Percentiles rank a stretch among this genome's conserved stretches.
Conservation (phyloP, 2,329 filamentous ascomycete species). For the Diaporthe vaccinii region DNA sequence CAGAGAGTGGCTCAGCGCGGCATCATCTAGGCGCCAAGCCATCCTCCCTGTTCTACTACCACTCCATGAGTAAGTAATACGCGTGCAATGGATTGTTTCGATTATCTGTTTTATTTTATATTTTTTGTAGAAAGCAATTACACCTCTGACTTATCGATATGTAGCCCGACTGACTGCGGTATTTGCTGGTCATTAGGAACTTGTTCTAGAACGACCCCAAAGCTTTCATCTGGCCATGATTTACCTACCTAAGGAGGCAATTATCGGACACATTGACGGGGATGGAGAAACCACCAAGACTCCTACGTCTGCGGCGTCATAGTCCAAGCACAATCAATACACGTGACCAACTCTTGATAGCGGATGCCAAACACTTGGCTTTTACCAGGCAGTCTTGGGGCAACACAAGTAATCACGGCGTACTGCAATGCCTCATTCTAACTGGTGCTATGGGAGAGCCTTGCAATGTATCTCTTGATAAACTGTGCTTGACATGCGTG, state of each 20-base stretch:
- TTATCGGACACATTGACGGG: background rate
- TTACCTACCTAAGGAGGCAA: background rate
- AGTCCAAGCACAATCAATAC: background rate
- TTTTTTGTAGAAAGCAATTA: background rate
- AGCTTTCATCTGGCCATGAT: background rate
- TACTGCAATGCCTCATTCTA: background rate
- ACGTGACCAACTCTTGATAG: background rate
- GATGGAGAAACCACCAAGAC: background rate
- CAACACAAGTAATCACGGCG: background rate
- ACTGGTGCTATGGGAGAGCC: background rate
- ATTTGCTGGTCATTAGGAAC: no score
- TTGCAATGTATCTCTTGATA: background rate
- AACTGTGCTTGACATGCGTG: background rate
- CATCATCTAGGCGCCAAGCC: background rate
- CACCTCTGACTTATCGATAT: no score
- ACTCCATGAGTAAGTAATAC: background rate
- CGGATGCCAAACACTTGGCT: conserved; percentile 1
- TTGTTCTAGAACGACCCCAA: background rate
- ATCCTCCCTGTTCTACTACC: background rate
- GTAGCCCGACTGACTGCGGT: background rate
- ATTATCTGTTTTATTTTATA: accelerated
- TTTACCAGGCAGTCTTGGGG: background rate
- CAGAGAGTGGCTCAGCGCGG: background rate
- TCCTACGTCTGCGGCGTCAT: background rate
- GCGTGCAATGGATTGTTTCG: no score